Base-by-base conservation (phyloP, 805 yeast genomes). In the Lipomyces orientalis region DNA sequence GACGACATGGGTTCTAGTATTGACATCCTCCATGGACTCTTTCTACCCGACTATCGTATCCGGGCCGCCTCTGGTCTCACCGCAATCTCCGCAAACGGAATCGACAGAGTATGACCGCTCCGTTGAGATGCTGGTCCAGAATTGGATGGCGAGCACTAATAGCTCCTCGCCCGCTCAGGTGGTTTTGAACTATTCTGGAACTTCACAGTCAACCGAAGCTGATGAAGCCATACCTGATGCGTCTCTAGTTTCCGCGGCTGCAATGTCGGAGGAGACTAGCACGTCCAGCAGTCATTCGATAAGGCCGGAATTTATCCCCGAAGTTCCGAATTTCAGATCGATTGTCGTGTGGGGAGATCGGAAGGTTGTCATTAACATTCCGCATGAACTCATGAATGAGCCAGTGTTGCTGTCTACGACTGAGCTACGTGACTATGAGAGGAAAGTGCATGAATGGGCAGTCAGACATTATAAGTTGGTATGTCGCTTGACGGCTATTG, bases 91-190 rank as follows among this genome's bases (percentile, higher is more conserved):
- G 7, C 49, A 33, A 25, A 1, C 16, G 25, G 35, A 49, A 49
- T 33, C 34, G 57, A 35, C 60, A 9, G 68, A 67, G 29, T 67
- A 54, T 43, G 70, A 67, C 43, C 56, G 64, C 43, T 67, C 70
- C 10, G 64, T 61, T 16, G 65, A 64, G 22, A 33, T 65, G 16
- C 61, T 67, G 4, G 70, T 67, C 19, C 60, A 58, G 19, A 64
- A 64, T 10, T 67, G 70, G 70, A 58, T 67, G 54, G 56, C 49
- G 33, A 67, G 51, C 52, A 62, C 54, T 43, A 22, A n/a, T 4
- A 52, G 34, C 34, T 7, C 55, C 16, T 3, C 49, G 49, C 49
- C 4, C 22, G 7, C 49, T n/a, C 19, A 19, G 25, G 3, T 22
- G 3, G 7, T 10, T n/a, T 43, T 5, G 14, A n/a, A 43, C 3